phyloP scores from a whole-genome alignment of 73 alveolate genomes.

The Blepharisma stoltei region DNA sequence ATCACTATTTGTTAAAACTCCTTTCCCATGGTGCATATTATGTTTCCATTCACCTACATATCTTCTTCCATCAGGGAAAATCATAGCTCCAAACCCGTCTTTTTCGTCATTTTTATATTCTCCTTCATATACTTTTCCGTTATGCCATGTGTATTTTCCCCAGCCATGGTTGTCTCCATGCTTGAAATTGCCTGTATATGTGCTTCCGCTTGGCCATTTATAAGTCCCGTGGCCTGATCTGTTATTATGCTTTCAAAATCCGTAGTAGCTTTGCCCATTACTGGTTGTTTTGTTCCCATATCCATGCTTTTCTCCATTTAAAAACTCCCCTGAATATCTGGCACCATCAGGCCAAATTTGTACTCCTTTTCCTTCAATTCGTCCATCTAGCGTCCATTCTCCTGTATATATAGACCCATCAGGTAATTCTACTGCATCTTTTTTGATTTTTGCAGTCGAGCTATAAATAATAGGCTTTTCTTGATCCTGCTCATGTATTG shows the following conservation, averaged over 20 bases:
- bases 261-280: slow-evolving; percentile 32
- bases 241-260: slow-evolving; percentile 31
- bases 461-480: background rate
- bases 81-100: slow-evolving; percentile 45
- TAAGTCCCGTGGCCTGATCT: slow-evolving; percentile 35
- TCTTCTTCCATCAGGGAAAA: slow-evolving; percentile 51
- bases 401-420: slow-evolving; percentile 62
- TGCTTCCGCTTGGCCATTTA: slow-evolving; percentile 47
- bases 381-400: slow-evolving; percentile 68
- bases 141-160: slow-evolving; percentile 45
- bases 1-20: slow-evolving; percentile 36
- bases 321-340: slow-evolving; percentile 38
- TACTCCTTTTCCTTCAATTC: slow-evolving; percentile 69
- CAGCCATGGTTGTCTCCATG: slow-evolving; percentile 39
- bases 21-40: slow-evolving; percentile 51
- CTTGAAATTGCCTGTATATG: slow-evolving; percentile 36
- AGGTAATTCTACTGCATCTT: slow-evolving; percentile 28
- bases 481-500: background rate
- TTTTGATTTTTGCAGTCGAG: background rate
- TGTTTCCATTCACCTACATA: slow-evolving; percentile 50
- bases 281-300: slow-evolving; percentile 29
- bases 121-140: slow-evolving; percentile 48
- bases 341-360: slow-evolving; percentile 80
- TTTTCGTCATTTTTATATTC: slow-evolving; percentile 37
- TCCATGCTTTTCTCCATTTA: slow-evolving; percentile 35